Conservation (phyloP, 2,329 filamentous ascomycete species). For the Cercospora sp. region DNA sequence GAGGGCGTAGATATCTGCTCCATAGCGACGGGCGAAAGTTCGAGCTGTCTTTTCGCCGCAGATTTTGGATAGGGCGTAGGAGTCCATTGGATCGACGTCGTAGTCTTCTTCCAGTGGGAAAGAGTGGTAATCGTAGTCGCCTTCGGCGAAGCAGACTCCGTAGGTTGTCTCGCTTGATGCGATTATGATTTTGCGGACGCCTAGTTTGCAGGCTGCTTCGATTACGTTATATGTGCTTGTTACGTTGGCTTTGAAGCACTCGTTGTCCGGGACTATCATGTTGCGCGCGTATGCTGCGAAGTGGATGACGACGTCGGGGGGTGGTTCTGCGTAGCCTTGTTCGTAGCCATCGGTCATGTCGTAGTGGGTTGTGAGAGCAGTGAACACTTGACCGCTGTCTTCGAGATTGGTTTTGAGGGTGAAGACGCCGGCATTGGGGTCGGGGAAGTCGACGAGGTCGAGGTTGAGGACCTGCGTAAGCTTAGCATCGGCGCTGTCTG, state of each 20-base stretch:
- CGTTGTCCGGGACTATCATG: constrained; percentile 62
- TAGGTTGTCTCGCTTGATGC: constrained; percentile 62
- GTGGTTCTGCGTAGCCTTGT: constrained; percentile 44
- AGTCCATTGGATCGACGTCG: constrained; percentile 62
- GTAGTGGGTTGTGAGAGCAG: constrained; percentile 59
- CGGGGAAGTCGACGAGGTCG: constrained; percentile 51
- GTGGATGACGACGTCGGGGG: constrained; percentile 63
- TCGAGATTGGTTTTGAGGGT: constrained; percentile 59
- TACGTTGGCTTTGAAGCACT: constrained; percentile 59
- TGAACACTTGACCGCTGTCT: constrained; percentile 57
- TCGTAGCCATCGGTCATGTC: constrained; percentile 51
- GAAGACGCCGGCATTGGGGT: constrained; percentile 45
- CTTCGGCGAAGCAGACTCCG: constrained; percentile 62
- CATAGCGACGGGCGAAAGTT: constrained; percentile 58
- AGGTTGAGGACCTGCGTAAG: constrained; percentile 50
- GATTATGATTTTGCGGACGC: constrained; percentile 62
- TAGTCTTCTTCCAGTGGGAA: constrained; percentile 62
- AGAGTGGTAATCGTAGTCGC: constrained; percentile 55
- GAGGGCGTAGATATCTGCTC: constrained; percentile 57
- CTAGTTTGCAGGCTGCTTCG: constrained; percentile 62
- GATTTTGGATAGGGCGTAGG: constrained; percentile 62
- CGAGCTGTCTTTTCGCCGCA: constrained; percentile 59
- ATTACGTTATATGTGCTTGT: constrained; percentile 61
- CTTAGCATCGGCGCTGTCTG: too few relatives aligned
- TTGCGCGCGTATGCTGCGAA: constrained; percentile 61